Evolutionary conservation across 345 rosid species (phyloP).

Genomic region (Ceriops zippeliana): DNA sequence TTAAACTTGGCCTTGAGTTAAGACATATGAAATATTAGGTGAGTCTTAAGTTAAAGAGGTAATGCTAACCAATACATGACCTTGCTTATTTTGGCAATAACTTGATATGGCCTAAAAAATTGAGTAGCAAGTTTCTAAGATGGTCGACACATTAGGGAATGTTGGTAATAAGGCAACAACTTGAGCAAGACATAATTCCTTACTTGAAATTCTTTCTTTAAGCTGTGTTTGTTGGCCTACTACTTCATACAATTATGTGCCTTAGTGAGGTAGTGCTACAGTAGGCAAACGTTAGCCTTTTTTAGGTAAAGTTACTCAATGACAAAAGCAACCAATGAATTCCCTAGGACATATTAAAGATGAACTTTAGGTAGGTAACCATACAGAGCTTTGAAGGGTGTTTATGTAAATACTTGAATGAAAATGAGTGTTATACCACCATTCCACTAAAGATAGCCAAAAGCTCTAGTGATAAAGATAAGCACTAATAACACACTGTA

Average conservation of each 20-base stretch:
- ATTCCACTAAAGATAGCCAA: neutral
- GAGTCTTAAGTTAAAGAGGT: too few species aligned
- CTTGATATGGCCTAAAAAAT: too few species aligned
- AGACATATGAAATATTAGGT: too few species aligned
- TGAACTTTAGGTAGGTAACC: neutral
- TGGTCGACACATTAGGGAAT: too few species aligned
- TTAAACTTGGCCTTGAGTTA: too few species aligned
- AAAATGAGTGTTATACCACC: neutral
- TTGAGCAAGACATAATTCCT: neutral
- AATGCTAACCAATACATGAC: rapidly evolving
- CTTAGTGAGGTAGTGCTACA: neutral
- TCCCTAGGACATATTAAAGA: neutral
- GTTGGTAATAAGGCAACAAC: neutral
- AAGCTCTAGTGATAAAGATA: neutral
- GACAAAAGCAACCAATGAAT: neutral
- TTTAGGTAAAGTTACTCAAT: neutral
- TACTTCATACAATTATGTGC: neutral
- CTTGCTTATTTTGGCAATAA: too few species aligned
- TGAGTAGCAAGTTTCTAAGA: too few species aligned
- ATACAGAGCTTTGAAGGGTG: neutral
- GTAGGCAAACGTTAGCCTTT: neutral
- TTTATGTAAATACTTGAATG: too few species aligned
- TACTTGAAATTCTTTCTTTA: neutral
- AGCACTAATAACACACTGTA: neutral
- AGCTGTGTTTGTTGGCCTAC: neutral